Conservation (phyloP, 192 early-diverging fungal species). For the Rhizophagus prolifer region DNA sequence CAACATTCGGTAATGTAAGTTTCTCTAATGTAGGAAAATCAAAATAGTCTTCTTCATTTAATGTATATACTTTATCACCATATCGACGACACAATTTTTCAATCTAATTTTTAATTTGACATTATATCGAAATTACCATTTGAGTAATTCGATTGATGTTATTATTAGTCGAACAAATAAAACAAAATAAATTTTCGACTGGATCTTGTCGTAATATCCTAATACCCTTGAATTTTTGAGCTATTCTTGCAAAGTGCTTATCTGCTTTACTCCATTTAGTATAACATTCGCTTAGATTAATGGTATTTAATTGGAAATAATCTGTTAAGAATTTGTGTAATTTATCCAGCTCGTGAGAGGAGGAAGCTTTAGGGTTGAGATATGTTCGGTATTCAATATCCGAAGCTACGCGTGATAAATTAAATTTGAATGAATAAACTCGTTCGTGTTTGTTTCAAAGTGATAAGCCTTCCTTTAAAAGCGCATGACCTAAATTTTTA, state of each 20-base stretch:
- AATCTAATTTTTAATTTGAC: conserved; percentile 32
- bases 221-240: conserved; percentile 58
- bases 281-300: conserved; percentile 59
- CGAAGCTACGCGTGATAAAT: background rate
- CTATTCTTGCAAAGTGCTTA: conserved; percentile 64
- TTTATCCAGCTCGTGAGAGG: conserved; percentile 20
- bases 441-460: conserved; percentile 65
- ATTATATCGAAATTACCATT: conserved; percentile 56
- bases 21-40: conserved; percentile 66
- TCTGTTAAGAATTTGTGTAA: conserved; percentile 54
- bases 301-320: conserved; percentile 82
- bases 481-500: conserved; percentile 43
- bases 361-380: background rate
- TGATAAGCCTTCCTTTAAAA: conserved; percentile 56
- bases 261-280: conserved; percentile 59
- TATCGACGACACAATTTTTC: conserved; percentile 50
- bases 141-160: conserved; percentile 87
- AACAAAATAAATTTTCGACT: conserved; percentile 82
- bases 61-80: conserved; percentile 42
- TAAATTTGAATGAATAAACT: background rate
- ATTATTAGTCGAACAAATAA: conserved; percentile 95
- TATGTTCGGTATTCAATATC: background rate
- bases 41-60: conserved; percentile 50
- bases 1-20: conserved; percentile 59
- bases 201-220: conserved; percentile 82